Base-by-base conservation (phyloP, 768 basidiomycete species). In the Roridomyces roridus region DNA sequence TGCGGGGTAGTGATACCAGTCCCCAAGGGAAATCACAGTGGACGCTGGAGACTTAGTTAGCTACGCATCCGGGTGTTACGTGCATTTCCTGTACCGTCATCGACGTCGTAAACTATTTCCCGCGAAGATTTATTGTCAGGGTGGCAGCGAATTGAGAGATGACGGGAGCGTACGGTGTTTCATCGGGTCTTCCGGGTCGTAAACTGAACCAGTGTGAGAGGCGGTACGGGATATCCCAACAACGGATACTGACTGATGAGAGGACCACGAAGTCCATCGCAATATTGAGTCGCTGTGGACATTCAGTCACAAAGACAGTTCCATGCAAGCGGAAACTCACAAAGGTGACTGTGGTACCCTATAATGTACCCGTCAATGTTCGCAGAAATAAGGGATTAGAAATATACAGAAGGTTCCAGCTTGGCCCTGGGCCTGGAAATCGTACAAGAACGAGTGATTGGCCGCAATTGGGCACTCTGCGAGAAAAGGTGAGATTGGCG, bases 1-100 rank as follows among this genome's bases (percentile, higher is more conserved):
- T 14, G 51, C 29, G 18, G 42, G 42, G 34, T 23, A 21, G 17
- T 57, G 51, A 26, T 59, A 75, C 78, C 76, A 77, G 47, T 77
- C 76, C 14, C 69, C 70, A 1, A 79, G 63, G 2, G 77, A 76
- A 26, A 79, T 74, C 15, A 18, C 78, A 15, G 51, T 54, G 25
- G 34, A 25, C 71, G 62, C 78, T 74, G 24, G 75, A 71, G 50
- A 77, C 77, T 17, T n/a, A n/a, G n/a, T n/a, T 65, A 28, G 35
- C 23, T 17, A 24, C 17, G 43, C 23, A 23, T 17, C 17, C 17
- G 10, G 24, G 10, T 14, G 10, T n/a, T 49, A 35, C 36, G 24
- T 18, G 26, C 23, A 25, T 23, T n/a, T 3, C 15, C n/a, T n/a
- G 15, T 39, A 77, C 79, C 78, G 57, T 69, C 65, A 39, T 69